Evolutionary conservation across 345 rosid species (phyloP), one percentile per base, ranked within the genome.

Genomic region (Camelina sativa): DNA sequence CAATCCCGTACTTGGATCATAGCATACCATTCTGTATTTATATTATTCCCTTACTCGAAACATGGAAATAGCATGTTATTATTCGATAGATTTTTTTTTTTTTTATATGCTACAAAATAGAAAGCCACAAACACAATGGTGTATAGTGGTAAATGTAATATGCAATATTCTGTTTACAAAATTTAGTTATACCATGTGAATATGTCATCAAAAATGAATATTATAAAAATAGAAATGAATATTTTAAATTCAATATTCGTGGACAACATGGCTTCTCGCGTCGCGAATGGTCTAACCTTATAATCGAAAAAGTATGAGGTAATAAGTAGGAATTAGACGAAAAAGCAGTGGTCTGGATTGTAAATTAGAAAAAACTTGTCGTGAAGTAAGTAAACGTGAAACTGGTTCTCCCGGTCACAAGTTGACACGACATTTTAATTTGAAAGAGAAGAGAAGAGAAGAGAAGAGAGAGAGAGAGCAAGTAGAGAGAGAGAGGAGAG

Each of bases 401-500:
- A 50, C 72, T 57, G 72, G 68, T 11, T 50, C 76, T 65, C 41
- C 76, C 76, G 80, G 80, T 77, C 65, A 77, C 76, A 28, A 59
- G 76, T 77, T 50, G 69, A 77, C 73, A 65, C 68, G 62, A 57
- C 67, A 22, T 71, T 64, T 15, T 16, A 43, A 28, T 65, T 77
- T 41, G 72, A 57, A 58, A 46, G 71, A 54, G 64, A 37, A 37
- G 17, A n/a, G 34, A 54, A 25, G 51, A 58, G 37, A 58, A 1
- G 1, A 1, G 1, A 1, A 20, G 22, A 74, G 55, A 64, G 65
- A 68, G 62, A 68, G 64, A 67, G 57, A 43, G 47, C 46, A 41
- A 15, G 7, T 20, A 12, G 37, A 16, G 46, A 64, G 65, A 68
- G 64, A 68, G 64, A 43, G 47, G 37, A 23, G 57, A 76, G 9